phyloP scores from a whole-genome alignment of 1,284 basidiomycete genomes.

The Tilletia walkeri region DNA sequence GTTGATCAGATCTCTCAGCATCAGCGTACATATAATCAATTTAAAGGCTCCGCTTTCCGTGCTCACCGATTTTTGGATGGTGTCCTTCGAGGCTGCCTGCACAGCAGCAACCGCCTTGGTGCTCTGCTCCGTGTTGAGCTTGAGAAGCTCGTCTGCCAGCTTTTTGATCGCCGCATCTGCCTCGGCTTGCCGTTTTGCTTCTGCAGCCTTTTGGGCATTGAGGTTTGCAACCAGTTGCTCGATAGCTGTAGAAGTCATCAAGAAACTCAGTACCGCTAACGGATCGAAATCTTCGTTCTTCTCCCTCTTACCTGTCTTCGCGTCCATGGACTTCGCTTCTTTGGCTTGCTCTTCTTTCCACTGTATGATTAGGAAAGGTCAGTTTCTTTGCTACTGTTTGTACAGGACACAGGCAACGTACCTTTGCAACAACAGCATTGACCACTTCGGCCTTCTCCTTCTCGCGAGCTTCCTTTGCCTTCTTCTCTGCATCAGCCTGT shows the following conservation, averaged over 20 bases:
- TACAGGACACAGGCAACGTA: not conserved
- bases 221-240: conserved; percentile 42
- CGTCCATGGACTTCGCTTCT: conserved; percentile 33
- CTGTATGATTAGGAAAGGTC: not conserved
- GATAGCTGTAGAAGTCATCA: conserved; percentile 29
- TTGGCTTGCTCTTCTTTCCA: conserved; percentile 17
- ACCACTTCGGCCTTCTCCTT: conserved; percentile 37
- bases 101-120: conserved; percentile 41
- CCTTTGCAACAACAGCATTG: conserved; percentile 21
- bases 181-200: conserved; percentile 28
- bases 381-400: not conserved
- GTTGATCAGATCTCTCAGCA: not conserved
- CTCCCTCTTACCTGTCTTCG: conserved; percentile 26
- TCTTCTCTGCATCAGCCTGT: conserved; percentile 18
- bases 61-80: conserved; percentile 34
- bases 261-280: not conserved
- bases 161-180: conserved; percentile 37
- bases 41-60: not conserved
- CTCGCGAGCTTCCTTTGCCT: conserved; percentile 23
- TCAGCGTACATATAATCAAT: not conserved
- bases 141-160: conserved; percentile 35
- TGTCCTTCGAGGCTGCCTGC: conserved; percentile 36
- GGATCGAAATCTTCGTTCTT: not conserved
- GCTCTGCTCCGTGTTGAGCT: conserved; percentile 38
- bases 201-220: conserved; percentile 37